phyloP scores from a whole-genome alignment of 306 rosid genomes.

The Potentilla sterilis region DNA sequence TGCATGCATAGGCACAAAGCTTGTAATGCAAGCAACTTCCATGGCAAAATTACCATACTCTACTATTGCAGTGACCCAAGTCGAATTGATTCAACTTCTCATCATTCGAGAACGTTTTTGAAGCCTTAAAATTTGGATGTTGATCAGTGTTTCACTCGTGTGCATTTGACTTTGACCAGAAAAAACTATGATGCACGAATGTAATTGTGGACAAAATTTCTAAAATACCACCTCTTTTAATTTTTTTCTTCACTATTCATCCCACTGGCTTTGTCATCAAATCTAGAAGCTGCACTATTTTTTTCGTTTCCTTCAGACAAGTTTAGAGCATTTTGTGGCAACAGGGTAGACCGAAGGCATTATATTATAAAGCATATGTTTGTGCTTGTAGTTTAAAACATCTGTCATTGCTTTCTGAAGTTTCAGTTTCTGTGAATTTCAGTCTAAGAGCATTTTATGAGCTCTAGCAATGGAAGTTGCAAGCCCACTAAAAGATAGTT shows the following conservation, averaged over 20 bases:
- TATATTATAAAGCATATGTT: constrained; percentile 12
- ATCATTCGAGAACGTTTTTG: constrained; percentile 59
- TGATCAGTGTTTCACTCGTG: constrained; percentile 67
- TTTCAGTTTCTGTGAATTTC: constrained; percentile 21
- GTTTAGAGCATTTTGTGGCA: constrained; percentile 32
- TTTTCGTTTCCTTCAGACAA: constrained; percentile 25
- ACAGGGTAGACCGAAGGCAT: constrained; percentile 9
- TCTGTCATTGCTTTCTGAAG: constrained; percentile 21
- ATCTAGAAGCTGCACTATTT: constrained; percentile 27
- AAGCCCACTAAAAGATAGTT: constrained; percentile 46
- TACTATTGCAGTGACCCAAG: constrained; percentile 41
- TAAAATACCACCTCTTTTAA: constrained; percentile 39
- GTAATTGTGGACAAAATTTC: constrained; percentile 43
- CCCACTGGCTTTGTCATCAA: constrained; percentile 24
- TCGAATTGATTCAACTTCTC: constrained; percentile 49
- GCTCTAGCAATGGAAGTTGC: constrained; percentile 50
- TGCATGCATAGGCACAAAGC: constrained; percentile 25
- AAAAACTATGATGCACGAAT: constrained; percentile 36
- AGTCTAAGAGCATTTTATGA: constrained; percentile 8
- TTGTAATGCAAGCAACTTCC: constrained; percentile 40
- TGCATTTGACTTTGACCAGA: constrained; percentile 72
- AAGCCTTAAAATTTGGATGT: constrained; percentile 67
- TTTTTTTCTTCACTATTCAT: constrained; percentile 17
- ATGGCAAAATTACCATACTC: constrained; percentile 39
- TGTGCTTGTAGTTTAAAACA: not conserved